phyloP scores from a whole-genome alignment of 805 yeast genomes.

The Cyberlindnera meyerae region DNA sequence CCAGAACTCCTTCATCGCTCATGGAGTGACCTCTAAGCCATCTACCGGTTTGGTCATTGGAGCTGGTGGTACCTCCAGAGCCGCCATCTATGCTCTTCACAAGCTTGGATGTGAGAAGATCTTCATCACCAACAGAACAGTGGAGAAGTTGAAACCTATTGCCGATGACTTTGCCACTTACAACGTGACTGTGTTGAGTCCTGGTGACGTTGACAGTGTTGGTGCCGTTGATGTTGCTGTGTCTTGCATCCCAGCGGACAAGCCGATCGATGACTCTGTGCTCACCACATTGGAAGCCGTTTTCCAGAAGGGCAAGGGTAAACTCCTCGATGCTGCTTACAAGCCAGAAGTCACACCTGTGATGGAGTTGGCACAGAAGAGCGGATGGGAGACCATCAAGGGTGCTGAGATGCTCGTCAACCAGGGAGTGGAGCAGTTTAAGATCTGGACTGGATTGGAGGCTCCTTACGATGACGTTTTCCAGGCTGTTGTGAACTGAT shows the following conservation, averaged over 20 bases:
- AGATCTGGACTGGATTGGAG: slow-evolving; percentile 61
- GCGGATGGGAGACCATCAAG: slow-evolving; percentile 75
- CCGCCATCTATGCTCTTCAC: slow-evolving; percentile 84
- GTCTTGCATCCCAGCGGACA: slow-evolving; percentile 81
- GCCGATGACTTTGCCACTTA: slow-evolving; percentile 50
- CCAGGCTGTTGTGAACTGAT: slow-evolving; percentile 49
- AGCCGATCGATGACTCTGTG: slow-evolving; percentile 54
- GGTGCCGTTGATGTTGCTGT: slow-evolving; percentile 60
- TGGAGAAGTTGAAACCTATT: slow-evolving; percentile 55
- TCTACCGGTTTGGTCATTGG: slow-evolving; percentile 79
- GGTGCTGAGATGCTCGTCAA: slow-evolving; percentile 90
- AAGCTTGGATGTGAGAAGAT: slow-evolving; percentile 72
- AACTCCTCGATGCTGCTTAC: slow-evolving; percentile 88
- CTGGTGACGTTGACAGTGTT: slow-evolving; percentile 42
- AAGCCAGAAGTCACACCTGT: slow-evolving; percentile 84
- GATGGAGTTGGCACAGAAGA: slow-evolving; percentile 68
- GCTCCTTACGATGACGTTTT: slow-evolving; percentile 62
- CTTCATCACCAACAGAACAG: slow-evolving; percentile 77
- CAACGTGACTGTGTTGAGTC: slow-evolving; percentile 56
- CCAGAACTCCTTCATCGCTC: slow-evolving; percentile 53
- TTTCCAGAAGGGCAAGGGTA: slow-evolving; percentile 36
- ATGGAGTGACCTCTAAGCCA: slow-evolving; percentile 44
- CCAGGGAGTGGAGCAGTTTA: slow-evolving; percentile 89
- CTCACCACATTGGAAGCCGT: slow-evolving; percentile 42
- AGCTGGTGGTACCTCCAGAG: slow-evolving; percentile 97